Evolutionary conservation across 192 early-diverging fungal species (phyloP).

Genomic region (Glomus cerebriforme): DNA sequence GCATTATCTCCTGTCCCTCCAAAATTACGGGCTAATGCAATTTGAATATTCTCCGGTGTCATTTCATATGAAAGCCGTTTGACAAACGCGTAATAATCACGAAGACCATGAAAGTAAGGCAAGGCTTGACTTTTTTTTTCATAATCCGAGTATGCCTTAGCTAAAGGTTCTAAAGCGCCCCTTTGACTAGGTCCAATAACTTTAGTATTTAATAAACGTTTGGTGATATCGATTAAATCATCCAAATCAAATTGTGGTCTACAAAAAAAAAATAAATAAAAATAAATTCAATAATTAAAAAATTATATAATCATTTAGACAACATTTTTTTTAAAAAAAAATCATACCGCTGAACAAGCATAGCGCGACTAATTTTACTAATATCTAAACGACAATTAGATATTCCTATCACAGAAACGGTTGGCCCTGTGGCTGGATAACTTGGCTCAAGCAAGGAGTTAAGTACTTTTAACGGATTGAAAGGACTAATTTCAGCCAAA

Average conservation of each 20-base stretch:
- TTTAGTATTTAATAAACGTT: background rate
- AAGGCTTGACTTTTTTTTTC: background rate
- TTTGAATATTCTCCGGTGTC: background rate
- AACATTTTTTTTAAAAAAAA: too few relatives aligned
- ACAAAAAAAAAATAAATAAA: background rate
- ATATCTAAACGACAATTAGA: conserved; percentile 32
- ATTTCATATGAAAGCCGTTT: background rate
- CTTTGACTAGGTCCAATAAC: too few relatives aligned
- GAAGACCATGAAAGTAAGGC: conserved; percentile 30
- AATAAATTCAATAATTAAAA: too few relatives aligned
- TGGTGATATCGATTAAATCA: background rate
- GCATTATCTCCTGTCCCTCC: background rate
- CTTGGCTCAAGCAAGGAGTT: conserved; percentile 1
- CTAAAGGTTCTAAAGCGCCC: background rate
- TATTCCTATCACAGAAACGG: conserved; percentile 1
- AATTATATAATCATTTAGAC: too few relatives aligned
- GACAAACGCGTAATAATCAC: background rate
- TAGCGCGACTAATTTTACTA: conserved; percentile 26
- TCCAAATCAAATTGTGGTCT: background rate
- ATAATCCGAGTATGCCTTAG: background rate
- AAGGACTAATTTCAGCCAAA: conserved; percentile 24
- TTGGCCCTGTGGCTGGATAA: conserved; percentile 12
- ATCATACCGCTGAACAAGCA: conserved; percentile 17
- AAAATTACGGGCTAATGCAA: conserved; percentile 29
- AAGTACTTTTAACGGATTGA: background rate